Percentiles rank a stretch among this genome's conserved stretches.
Conservation (phyloP, 495 filamentous ascomycete genomes). For the Parathielavia hyrcaniae region DNA sequence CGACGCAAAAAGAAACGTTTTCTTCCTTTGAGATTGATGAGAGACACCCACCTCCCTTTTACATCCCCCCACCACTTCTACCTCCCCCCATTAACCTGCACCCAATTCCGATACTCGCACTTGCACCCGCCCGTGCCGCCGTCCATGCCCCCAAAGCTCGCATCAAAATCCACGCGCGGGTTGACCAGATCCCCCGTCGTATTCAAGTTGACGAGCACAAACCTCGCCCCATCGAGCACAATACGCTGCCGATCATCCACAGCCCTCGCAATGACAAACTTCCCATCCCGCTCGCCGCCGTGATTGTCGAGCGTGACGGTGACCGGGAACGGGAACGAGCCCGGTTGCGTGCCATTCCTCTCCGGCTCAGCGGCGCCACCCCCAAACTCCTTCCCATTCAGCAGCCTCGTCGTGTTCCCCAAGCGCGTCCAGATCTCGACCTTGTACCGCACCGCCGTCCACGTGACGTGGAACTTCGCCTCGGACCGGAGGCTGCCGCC, state of each 20-base stretch:
- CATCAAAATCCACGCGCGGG: constrained; percentile 38
- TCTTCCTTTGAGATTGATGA: not conserved
- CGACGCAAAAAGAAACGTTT: not conserved
- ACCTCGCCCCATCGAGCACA: constrained; percentile 43
- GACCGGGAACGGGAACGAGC: constrained; percentile 79
- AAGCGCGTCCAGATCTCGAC: constrained; percentile 84
- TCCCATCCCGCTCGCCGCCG: constrained; percentile 56
- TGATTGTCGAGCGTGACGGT: constrained; percentile 77
- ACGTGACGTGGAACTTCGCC: constrained; percentile 69
- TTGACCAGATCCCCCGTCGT: constrained; percentile 59
- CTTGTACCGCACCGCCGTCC: constrained; percentile 75
- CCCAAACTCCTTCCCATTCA: constrained; percentile 17
- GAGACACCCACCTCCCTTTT: not conserved
- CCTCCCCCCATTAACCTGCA: constrained; percentile 23
- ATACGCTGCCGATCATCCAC: constrained; percentile 51
- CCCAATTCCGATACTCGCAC: constrained; percentile 70
- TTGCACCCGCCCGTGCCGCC: constrained; percentile 67
- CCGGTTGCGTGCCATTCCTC: constrained; percentile 44
- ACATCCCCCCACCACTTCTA: not conserved
- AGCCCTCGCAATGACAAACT: constrained; percentile 65
- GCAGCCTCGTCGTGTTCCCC: constrained; percentile 42
- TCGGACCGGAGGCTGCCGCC: constrained; percentile 57
- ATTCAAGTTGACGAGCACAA: constrained; percentile 54
- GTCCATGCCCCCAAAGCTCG: constrained; percentile 54
- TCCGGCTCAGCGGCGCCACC: constrained; percentile 11